These are phyloP conservation scores for Parvularia atlantis DNA, from an alignment of 78 protist species.

Conservation along the genomic window DNA sequence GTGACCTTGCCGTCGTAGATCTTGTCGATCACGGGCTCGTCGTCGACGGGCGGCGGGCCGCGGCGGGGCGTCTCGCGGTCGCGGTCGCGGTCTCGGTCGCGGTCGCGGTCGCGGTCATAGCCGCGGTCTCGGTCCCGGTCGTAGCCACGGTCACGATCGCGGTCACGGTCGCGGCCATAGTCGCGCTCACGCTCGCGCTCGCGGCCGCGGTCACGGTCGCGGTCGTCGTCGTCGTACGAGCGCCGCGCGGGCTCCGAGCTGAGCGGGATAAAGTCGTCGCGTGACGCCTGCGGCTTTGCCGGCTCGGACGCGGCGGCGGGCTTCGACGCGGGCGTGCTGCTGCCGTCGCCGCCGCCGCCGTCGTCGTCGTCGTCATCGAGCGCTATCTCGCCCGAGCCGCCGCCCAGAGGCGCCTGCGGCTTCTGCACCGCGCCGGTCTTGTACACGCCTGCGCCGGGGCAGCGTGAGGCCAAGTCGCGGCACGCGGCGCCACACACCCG, in stretches of 20 bases:
- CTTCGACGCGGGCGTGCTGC: constrained; percentile 2
- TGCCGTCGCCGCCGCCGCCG: neutral
- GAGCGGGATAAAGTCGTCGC: too few species aligned
- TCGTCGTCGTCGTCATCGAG: neutral
- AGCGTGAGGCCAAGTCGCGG: constrained; percentile 35
- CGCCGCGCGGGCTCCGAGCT: too few species aligned
- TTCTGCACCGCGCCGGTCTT: neutral
- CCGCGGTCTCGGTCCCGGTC: constrained; percentile 9
- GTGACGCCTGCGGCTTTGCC: too few species aligned
- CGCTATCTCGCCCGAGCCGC: neutral
- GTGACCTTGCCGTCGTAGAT: constrained; percentile 61
- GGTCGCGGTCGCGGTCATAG: constrained; percentile 10
- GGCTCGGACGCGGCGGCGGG: neutral
- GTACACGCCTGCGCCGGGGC: neutral
- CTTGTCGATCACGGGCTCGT: constrained; percentile 49
- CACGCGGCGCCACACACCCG: neutral
- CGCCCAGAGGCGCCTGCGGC: neutral
- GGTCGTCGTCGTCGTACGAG: neutral
- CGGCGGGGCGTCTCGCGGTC: neutral
- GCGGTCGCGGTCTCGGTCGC: neutral
- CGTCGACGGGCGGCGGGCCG: constrained; percentile 10
- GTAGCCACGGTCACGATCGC: neutral
- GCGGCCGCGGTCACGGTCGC: neutral
- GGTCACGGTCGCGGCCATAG: neutral
- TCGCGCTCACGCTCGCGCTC: constrained; percentile 11